Base-by-base conservation (phyloP, 2,329 filamentous ascomycete genomes). In the Fusarium sp. region DNA sequence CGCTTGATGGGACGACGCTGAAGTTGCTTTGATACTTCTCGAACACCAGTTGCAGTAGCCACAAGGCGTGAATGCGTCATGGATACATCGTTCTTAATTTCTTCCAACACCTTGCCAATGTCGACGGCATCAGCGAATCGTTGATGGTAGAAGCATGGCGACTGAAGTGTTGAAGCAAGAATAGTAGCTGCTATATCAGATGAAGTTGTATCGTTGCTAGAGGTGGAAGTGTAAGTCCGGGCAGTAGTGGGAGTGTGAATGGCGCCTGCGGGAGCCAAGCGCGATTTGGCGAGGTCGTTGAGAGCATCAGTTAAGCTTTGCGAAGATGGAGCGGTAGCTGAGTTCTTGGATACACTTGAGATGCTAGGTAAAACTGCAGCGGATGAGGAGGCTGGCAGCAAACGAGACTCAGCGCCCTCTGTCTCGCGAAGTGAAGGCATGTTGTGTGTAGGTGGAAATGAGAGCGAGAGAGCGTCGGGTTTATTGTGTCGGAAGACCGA, bases 71-170 rank as follows among this genome's bases (percentile, higher is more conserved):
- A 97, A 81, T 98, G 96, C 34, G 94, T 97, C 84, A 98, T 91
- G 80, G 89, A 94, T 74, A 97, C 94, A 73, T 96, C 91, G 55
- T 90, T 92, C 76, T 91, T 91, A 75, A 98, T 97, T 81, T 99
- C 96, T 77, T 98, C 94, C 8, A 99, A 85, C 7, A 99, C 94
- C 80, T 92, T 96, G 73, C 96, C 92, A 62, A 98, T 94, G 79
- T 99, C 94, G 73, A 99, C 94, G 10, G 94, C 93, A 77, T 97
- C 94, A 74, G 98, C 96, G 76, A 99, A 99, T 67, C 95, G 90
- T 81, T 97, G 93, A 82, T 99, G 96, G 83, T 97, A 98, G 82
- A 97, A 99, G 83, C 96, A 99, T 15, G 96, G 96, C 44, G 94
- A 98, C 73, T 95, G 91, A 54, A 98, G 83, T 13, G 73, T 86